These are phyloP conservation scores for Elongisporangium prolatum DNA, from an alignment of 352 stramenopile genomes.

Conservation along the genomic window DNA sequence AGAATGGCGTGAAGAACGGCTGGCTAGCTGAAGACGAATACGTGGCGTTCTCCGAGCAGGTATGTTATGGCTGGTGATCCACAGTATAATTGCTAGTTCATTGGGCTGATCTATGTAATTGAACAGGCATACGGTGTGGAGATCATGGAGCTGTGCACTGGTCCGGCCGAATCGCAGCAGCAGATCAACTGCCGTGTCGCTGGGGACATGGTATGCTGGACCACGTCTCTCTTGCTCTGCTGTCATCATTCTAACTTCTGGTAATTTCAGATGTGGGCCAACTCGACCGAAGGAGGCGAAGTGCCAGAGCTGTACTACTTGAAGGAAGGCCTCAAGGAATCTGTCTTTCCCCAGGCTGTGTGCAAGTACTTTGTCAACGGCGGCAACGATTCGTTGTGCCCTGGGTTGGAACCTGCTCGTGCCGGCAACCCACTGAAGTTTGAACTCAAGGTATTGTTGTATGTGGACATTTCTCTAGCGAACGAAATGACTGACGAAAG, in stretches of 20 bases:
- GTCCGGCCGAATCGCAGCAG: slow-evolving; percentile 52
- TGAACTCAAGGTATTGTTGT: slow-evolving; percentile 38
- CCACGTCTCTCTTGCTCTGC: neutral
- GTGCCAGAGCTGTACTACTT: slow-evolving; percentile 75
- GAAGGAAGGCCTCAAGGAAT: slow-evolving; percentile 66
- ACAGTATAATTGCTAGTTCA: neutral
- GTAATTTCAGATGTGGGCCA: slow-evolving; percentile 57
- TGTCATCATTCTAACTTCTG: slow-evolving; percentile 1
- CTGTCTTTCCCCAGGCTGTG: slow-evolving; percentile 59
- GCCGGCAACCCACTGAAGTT: slow-evolving; percentile 69
- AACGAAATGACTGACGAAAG: slow-evolving; percentile 1
- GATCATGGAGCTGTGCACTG: slow-evolving; percentile 65
- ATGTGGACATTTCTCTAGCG: neutral
- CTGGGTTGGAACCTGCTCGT: slow-evolving; percentile 47
- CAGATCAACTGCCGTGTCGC: slow-evolving; percentile 67
- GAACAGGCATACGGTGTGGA: slow-evolving; percentile 63
- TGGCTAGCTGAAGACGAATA: slow-evolving; percentile 73
- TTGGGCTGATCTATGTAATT: neutral
- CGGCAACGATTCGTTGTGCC: slow-evolving; percentile 64
- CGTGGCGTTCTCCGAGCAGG: slow-evolving; percentile 75
- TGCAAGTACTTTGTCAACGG: slow-evolving; percentile 63
- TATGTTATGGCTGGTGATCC: slow-evolving; percentile 6
- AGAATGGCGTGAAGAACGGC: slow-evolving; percentile 51
- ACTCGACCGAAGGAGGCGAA: slow-evolving; percentile 76
- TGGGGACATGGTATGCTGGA: slow-evolving; percentile 36